Evolutionary conservation across 306 rosid species (phyloP).

Genomic region (Pyrus communis): DNA sequence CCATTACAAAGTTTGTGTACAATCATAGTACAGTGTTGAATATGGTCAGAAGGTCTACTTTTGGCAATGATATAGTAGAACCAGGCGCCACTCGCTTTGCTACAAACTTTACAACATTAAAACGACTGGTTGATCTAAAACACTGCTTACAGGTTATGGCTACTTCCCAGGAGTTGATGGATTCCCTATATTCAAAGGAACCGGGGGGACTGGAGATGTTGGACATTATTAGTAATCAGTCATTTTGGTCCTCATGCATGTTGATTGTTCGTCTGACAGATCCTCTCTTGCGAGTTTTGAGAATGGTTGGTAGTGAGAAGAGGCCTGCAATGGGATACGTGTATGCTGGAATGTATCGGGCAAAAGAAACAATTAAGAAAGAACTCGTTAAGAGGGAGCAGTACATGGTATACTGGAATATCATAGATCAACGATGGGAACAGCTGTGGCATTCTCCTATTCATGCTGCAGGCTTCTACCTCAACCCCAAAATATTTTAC

Average conservation of each 20-base stretch:
- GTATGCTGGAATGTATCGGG: conserved; percentile 75
- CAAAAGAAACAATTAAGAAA: conserved; percentile 76
- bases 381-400: conserved; percentile 66
- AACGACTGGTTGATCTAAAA: conserved; percentile 73
- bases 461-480: conserved; percentile 79
- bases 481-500: conserved; percentile 82
- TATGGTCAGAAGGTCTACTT: conserved; percentile 70
- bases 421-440: conserved; percentile 84
- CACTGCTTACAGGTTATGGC: conserved; percentile 76
- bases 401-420: conserved; percentile 75
- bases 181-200: conserved; percentile 65
- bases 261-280: conserved; percentile 54
- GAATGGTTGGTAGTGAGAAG: conserved; percentile 59
- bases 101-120: conserved; percentile 61
- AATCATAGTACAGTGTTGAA: conserved; percentile 57
- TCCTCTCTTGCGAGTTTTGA: conserved; percentile 67
- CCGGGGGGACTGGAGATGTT: conserved; percentile 74
- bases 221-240: conserved; percentile 55
- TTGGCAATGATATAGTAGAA: conserved; percentile 70
- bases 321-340: conserved; percentile 82
- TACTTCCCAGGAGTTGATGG: conserved; percentile 89
- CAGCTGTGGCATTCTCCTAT: conserved; percentile 73
- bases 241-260: conserved; percentile 83
- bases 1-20: conserved; percentile 74
- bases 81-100: conserved; percentile 50